These are phyloP conservation scores for Themeda triandra DNA, from an alignment of 176 grass and related monocot species.

Conservation along the genomic window DNA sequence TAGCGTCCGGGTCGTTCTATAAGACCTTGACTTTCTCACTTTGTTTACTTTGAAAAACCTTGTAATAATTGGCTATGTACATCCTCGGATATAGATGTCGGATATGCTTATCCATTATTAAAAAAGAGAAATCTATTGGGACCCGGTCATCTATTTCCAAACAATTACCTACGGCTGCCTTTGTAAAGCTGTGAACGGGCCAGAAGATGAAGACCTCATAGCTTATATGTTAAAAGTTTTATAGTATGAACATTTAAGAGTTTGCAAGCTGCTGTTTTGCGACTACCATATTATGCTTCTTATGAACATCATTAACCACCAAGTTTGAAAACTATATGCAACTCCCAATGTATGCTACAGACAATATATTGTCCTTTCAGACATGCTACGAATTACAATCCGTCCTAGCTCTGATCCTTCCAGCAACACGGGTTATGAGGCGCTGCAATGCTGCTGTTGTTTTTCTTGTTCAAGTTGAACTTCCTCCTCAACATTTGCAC, in stretches of 20 bases:
- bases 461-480: slow-evolving; percentile 10
- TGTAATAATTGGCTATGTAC: too few species aligned
- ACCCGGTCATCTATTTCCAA: slow-evolving; percentile 89
- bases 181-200: slow-evolving; percentile 79
- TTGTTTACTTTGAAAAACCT: too few species aligned
- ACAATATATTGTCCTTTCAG: background rate
- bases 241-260: background rate
- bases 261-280: background rate
- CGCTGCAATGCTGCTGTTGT: background rate
- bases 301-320: background rate
- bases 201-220: background rate
- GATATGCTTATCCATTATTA: too few species aligned
- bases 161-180: slow-evolving; percentile 76
- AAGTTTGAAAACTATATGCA: background rate
- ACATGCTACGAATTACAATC: background rate
- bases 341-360: background rate
- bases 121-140: too few species aligned
- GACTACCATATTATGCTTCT: background rate
- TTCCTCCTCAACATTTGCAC: background rate
- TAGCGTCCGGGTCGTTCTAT: too few species aligned
- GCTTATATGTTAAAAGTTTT: background rate
- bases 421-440: background rate
- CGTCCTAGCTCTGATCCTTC: background rate
- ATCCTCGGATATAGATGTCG: too few species aligned
- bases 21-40: too few species aligned